phyloP scores from a whole-genome alignment of 345 rosid genomes.

The Brassica rapa region DNA sequence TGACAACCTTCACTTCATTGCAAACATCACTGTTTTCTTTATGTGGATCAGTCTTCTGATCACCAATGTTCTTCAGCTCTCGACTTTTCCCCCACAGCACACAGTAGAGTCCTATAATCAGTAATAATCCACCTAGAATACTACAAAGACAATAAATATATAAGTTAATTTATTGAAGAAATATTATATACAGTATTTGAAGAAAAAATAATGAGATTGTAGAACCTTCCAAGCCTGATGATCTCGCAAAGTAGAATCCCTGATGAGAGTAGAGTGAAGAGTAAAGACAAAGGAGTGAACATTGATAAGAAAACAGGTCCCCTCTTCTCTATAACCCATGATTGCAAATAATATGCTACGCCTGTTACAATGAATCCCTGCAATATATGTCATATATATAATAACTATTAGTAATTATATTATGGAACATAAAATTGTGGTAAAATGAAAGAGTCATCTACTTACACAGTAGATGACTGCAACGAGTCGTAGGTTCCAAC shows the following conservation, averaged over 20 bases:
- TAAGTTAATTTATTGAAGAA: not conserved
- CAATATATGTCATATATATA: not conserved
- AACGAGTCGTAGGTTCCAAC: slow-evolving; percentile 74
- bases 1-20: slow-evolving; percentile 47
- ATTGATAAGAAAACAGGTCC: slow-evolving; percentile 93
- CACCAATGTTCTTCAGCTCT: slow-evolving; percentile 43
- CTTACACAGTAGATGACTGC: slow-evolving; percentile 84
- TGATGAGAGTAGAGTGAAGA: slow-evolving; percentile 68
- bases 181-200: not conserved
- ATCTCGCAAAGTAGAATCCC: slow-evolving; percentile 61
- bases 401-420: not conserved
- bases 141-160: slow-evolving; percentile 38
- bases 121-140: slow-evolving; percentile 67
- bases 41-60: slow-evolving; percentile 30
- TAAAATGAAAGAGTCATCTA: slow-evolving; percentile 1
- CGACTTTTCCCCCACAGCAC: slow-evolving; percentile 85
- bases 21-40: slow-evolving; percentile 40
- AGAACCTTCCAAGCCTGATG: slow-evolving; percentile 74
- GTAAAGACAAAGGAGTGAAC: slow-evolving; percentile 75
- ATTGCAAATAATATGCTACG: slow-evolving; percentile 73
- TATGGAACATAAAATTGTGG: not conserved
- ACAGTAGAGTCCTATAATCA: slow-evolving; percentile 78
- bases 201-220: not conserved
- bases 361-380: slow-evolving; percentile 96
- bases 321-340: slow-evolving; percentile 87